Base-by-base conservation (phyloP, 495 filamentous ascomycete species). In the Trichoderma gamsii region DNA sequence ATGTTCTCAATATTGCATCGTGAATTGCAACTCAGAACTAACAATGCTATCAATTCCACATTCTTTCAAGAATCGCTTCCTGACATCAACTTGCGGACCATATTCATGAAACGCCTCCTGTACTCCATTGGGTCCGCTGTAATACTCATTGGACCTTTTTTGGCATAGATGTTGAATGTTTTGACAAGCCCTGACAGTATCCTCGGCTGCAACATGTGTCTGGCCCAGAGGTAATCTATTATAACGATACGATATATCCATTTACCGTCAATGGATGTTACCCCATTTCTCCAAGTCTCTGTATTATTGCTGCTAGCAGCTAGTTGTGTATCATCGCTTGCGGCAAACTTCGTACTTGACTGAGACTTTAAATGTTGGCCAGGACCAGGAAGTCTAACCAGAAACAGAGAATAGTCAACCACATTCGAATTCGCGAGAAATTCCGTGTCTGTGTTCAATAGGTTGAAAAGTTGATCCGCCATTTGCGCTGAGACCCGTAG, bases 161-260 rank as follows among this genome's bases (percentile, higher is more conserved):
- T 71, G 52, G 79, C 81, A 35, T 89, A 69, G 2, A 86, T 70
- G 69, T 90, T 90, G 71, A 86, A 90, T 1, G 81, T 76, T 18
- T 83, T 81, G 46, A 90, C 80, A 41, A 89, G 74, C 0, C 84
- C 79, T 5, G 89, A 88, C 82, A 90, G 81, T 0, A 83, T 80
- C 73, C 80, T 82, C 3, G 88, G 83, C 64, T 85, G 85, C 1
- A 87, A 66, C 70, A 85, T 88, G 76, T 90, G 88, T 72, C 86
- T 87, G 1, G 86, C 86, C 86, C 88, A 90, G 76, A 90, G 90
- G 71, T 90, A 90, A 74, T 90, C 88, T 56, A 91, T 75, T 27
- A 90, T 71, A 6, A 85, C 80, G 9, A 81, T 85, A 16, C 87
- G 79, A 70, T 90, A 91, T 25, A 86, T 79, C 78, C 88, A 86